Conservation (phyloP, 805 yeast genomes). For the Saccharomycopsis babjevae region DNA sequence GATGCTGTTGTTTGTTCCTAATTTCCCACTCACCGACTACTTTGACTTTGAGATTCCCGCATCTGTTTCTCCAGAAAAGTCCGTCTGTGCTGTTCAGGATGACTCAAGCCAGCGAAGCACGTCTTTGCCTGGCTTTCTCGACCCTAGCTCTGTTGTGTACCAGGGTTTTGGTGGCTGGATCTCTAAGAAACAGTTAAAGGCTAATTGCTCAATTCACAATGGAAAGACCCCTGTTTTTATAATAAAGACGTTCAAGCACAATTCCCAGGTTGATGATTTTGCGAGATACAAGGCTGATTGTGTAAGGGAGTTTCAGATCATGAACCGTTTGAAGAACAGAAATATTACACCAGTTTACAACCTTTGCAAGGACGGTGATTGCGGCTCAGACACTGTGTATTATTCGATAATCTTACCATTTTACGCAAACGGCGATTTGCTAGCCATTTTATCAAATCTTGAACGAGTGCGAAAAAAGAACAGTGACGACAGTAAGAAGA, state of each 20-base stretch:
- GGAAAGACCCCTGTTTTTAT: constrained; percentile 4
- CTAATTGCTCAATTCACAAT: background rate
- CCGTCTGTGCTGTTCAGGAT: too few relatives aligned
- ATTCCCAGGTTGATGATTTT: too few relatives aligned
- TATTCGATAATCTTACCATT: constrained; percentile 16
- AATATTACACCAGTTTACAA: constrained; percentile 12
- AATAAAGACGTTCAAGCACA: constrained; percentile 11
- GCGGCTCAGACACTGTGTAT: background rate
- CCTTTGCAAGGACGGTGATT: constrained; percentile 12
- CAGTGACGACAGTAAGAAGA: background rate
- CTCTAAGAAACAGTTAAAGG: constrained; percentile 3
- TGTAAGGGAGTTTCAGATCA: constrained; percentile 17
- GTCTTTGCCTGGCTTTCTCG: constrained; percentile 13
- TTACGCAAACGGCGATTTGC: constrained; percentile 15
- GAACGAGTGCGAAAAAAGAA: background rate
- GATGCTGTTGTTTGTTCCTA: background rate
- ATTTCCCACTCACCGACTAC: background rate
- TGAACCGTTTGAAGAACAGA: constrained; percentile 15
- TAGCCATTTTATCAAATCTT: constrained; percentile 6
- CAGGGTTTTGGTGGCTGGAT: constrained; percentile 19
- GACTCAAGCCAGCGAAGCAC: too few relatives aligned
- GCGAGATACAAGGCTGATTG: constrained; percentile 5
- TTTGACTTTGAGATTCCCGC: background rate
- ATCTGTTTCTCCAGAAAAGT: background rate
- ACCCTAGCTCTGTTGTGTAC: constrained; percentile 7